Percentiles rank a stretch among this genome's conserved stretches.
These are phyloP conservation scores for Plectosphaerella plurivora DNA, from an alignment of 2,329 filamentous ascomycete genomes.

Conservation along the genomic window DNA sequence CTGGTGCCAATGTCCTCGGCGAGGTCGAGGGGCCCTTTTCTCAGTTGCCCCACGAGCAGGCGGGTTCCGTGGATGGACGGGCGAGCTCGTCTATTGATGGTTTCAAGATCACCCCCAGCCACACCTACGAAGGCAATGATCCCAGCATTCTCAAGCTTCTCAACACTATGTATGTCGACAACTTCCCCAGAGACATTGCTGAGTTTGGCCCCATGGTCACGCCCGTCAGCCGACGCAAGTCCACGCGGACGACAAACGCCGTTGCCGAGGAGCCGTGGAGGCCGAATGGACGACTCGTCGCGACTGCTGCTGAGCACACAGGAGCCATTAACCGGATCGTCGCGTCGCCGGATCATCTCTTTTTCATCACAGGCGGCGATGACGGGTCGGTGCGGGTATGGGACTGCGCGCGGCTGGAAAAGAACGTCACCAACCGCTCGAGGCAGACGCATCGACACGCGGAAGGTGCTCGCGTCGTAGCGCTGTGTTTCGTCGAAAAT, in stretches of 20 bases:
- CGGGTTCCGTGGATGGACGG: constrained; percentile 23
- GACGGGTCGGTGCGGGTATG: constrained; percentile 90
- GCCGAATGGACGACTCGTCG: constrained; percentile 78
- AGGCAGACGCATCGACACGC: constrained; percentile 79
- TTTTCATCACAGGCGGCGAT: constrained; percentile 91
- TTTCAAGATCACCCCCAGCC: constrained; percentile 37
- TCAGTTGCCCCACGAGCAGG: constrained; percentile 24
- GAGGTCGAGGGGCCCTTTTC: constrained; percentile 54
- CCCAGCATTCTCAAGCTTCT: constrained; percentile 66
- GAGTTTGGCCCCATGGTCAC: constrained; percentile 80
- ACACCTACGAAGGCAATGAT: constrained; percentile 81
- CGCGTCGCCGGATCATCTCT: constrained; percentile 83
- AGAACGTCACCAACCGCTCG: constrained; percentile 83
- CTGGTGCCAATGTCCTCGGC: constrained; percentile 55
- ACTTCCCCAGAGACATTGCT: constrained; percentile 60
- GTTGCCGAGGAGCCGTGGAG: constrained; percentile 65
- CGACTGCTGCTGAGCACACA: constrained; percentile 83
- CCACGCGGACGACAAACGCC: constrained; percentile 44
- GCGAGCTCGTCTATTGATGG: constrained; percentile 16
- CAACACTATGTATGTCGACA: constrained; percentile 77
- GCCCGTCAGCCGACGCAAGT: constrained; percentile 55
- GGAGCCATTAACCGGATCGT: constrained; percentile 77
- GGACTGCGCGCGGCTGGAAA: constrained; percentile 86
- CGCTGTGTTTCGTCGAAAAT: constrained; percentile 86
- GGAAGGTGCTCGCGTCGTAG: constrained; percentile 67